A percentile compares a stretch with the other conserved stretches of the same genome.
Evolutionary conservation across 768 basidiomycete genomes (phyloP).

Genomic region (Xerocomellus chrysenteron): DNA sequence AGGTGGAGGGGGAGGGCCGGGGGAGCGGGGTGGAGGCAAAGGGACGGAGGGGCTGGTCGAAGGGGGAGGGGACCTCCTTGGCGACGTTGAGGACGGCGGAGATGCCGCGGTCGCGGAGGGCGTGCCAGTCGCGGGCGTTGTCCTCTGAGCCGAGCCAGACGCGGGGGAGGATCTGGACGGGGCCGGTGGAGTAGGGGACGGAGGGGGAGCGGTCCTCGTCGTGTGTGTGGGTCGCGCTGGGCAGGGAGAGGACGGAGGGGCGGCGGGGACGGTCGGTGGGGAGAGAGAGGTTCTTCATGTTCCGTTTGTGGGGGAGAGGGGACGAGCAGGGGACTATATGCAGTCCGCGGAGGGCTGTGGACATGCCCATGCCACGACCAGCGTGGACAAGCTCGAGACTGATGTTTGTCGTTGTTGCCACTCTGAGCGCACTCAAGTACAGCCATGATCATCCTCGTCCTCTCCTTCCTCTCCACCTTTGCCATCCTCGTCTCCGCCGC

Average conservation of each 20-base stretch:
- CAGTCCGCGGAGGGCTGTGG: constrained; percentile 58
- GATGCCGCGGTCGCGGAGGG: constrained; percentile 69
- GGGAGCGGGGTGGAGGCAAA: constrained; percentile 72
- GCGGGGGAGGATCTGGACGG: constrained; percentile 79
- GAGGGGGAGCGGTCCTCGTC: constrained; percentile 62
- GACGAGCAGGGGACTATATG: constrained; percentile 41
- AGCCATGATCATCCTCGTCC: constrained; percentile 40
- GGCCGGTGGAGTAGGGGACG: constrained; percentile 76
- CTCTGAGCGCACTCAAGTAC: too few relatives aligned
- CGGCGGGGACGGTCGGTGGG: constrained; percentile 48
- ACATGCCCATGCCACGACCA: constrained; percentile 32
- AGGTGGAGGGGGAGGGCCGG: constrained; percentile 46
- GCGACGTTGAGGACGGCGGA: constrained; percentile 87
- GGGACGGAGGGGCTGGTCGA: constrained; percentile 62
- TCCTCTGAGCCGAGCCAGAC: constrained; percentile 92
- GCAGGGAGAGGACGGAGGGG: constrained; percentile 72
- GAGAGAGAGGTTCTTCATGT: constrained; percentile 21
- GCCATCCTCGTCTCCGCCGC: constrained; percentile 45
- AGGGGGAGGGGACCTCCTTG: constrained; percentile 81
- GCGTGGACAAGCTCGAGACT: constrained; percentile 24
- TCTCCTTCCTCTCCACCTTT: constrained; percentile 50
- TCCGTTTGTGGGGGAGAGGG: constrained; percentile 27
- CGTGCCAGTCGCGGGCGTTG: constrained; percentile 80
- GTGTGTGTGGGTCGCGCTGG: constrained; percentile 52
- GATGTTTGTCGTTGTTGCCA: constrained; percentile 6